A percentile compares a stretch with the other conserved stretches of the same genome.
phyloP scores from a whole-genome alignment of 345 rosid species.

The Lagerstroemia speciosa region DNA sequence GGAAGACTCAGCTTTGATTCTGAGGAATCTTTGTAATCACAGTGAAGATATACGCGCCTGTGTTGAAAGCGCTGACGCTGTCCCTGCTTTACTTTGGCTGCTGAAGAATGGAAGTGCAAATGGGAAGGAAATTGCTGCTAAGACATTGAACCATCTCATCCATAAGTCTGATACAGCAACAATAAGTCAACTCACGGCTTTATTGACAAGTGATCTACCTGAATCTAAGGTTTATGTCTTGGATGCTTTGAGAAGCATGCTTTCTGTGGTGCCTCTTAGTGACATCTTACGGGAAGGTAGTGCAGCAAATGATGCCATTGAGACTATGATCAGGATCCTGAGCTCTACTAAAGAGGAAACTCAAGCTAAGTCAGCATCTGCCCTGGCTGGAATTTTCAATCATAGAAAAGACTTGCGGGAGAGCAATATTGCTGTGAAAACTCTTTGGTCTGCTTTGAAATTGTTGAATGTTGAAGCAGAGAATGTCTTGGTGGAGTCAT shows the following conservation, averaged over 20 bases:
- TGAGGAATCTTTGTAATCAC: slow-evolving; percentile 95
- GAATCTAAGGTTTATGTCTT: slow-evolving; percentile 91
- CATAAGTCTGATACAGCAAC: slow-evolving; percentile 98
- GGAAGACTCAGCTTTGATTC: slow-evolving; percentile 97
- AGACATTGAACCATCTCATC: slow-evolving; percentile 92
- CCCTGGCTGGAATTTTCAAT: slow-evolving; percentile 85
- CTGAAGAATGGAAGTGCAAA: slow-evolving; percentile 94
- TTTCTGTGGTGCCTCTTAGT: slow-evolving; percentile 66
- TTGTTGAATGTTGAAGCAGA: slow-evolving; percentile 73
- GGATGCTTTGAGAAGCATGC: slow-evolving; percentile 96
- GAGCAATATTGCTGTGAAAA: slow-evolving; percentile 70
- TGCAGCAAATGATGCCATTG: slow-evolving; percentile 98
- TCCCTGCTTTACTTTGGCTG: slow-evolving; percentile 97
- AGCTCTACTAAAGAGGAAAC: slow-evolving; percentile 87
- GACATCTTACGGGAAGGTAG: slow-evolving; percentile 91
- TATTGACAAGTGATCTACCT: slow-evolving; percentile 91
- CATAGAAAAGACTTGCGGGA: slow-evolving; percentile 90
- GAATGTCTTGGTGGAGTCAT: slow-evolving; percentile 64
- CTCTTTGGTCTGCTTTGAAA: slow-evolving; percentile 66
- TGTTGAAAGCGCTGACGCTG: slow-evolving; percentile 99
- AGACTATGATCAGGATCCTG: slow-evolving; percentile 86
- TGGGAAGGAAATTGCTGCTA: slow-evolving; percentile 98
- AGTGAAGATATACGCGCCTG: slow-evolving; percentile 99
- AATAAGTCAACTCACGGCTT: slow-evolving; percentile 92
- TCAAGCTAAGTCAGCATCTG: slow-evolving; percentile 92